Conservation (phyloP, 148 eudicot genomes). For the Pharnaceum exiguum region DNA sequence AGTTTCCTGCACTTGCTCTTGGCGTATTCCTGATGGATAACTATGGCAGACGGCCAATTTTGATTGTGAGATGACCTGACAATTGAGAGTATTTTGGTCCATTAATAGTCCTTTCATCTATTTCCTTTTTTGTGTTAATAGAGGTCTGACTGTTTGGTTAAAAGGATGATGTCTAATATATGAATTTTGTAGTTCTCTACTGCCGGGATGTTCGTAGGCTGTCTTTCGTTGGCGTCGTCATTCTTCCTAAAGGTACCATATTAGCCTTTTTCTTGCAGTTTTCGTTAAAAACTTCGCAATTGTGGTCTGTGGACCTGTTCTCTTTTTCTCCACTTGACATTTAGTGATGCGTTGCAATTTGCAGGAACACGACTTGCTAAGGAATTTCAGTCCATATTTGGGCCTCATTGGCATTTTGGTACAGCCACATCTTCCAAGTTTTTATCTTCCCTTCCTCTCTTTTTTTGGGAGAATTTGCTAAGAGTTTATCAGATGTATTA, state of each 20-base stretch:
- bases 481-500: neutral
- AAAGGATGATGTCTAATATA: too few species aligned
- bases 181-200: constrained; percentile 22
- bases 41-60: constrained; percentile 43
- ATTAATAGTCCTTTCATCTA: too few species aligned
- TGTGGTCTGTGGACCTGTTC: neutral
- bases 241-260: constrained; percentile 26
- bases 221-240: constrained; percentile 19
- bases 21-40: constrained; percentile 44
- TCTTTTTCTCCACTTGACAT: neutral
- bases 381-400: constrained; percentile 17
- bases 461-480: neutral
- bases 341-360: neutral
- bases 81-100: neutral
- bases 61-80: constrained; percentile 28
- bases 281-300: neutral
- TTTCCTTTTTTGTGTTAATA: too few species aligned
- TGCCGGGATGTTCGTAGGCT: constrained; percentile 22
- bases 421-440: neutral
- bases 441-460: neutral
- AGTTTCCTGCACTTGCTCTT: constrained; percentile 34
- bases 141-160: too few species aligned
- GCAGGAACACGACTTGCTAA: constrained; percentile 29
- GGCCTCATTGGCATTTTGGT: constrained; percentile 27
- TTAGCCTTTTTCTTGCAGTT: too few species aligned